Conservation (phyloP, 768 basidiomycete species). For the Lyophyllum semitale region DNA sequence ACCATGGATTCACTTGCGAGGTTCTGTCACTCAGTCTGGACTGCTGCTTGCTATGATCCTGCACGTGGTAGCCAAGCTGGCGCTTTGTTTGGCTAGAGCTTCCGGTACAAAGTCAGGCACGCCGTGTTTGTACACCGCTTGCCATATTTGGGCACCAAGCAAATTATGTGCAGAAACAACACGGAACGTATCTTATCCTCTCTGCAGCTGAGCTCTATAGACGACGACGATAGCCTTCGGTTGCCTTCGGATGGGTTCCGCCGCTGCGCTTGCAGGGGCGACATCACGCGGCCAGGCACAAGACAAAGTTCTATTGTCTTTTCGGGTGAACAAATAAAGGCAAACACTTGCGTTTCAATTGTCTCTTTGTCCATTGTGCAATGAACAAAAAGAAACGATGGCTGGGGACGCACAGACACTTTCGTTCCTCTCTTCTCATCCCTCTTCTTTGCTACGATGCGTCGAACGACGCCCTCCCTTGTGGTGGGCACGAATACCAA, state of each 20-base stretch:
- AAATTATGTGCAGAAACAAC: too few relatives aligned
- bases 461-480: constrained; percentile 19
- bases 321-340: constrained; percentile 9
- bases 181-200: neutral
- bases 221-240: too few relatives aligned
- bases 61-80: too few relatives aligned
- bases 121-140: too few relatives aligned
- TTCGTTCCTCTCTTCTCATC: constrained; percentile 8
- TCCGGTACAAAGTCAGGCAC: too few relatives aligned
- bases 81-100: too few relatives aligned
- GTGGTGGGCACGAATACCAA: constrained; percentile 18
- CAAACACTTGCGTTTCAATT: constrained; percentile 14
- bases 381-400: constrained; percentile 16
- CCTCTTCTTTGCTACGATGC: constrained; percentile 16
- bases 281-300: neutral
- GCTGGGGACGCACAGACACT: neutral
- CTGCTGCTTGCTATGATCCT: too few relatives aligned
- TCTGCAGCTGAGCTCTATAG: too few relatives aligned
- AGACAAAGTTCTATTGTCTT: constrained; percentile 2
- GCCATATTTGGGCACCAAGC: too few relatives aligned
- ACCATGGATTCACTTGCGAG: too few relatives aligned
- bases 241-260: too few relatives aligned
- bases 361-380: constrained; percentile 10
- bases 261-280: neutral
- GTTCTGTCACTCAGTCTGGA: too few relatives aligned